Conservation (phyloP, 2,329 filamentous ascomycete species). For the Trichoderma sp. region DNA sequence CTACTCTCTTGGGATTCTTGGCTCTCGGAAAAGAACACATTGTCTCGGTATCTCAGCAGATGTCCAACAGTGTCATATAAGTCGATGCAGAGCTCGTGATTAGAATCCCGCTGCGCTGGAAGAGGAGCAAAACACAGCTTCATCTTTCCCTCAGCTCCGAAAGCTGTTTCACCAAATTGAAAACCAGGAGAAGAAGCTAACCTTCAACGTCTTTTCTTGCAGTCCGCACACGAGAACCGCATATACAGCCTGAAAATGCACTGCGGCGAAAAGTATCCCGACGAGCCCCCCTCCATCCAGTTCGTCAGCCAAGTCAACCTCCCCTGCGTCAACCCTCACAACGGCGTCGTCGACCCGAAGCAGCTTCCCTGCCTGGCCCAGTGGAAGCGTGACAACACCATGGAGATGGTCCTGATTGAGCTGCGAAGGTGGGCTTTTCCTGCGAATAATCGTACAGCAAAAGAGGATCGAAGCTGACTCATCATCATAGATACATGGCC, state of each 20-base stretch:
- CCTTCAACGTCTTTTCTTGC: constrained; percentile 19
- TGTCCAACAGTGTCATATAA: background rate
- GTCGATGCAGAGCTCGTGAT: background rate
- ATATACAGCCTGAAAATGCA: constrained; percentile 98
- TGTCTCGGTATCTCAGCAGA: background rate
- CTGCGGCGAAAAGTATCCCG: constrained; percentile 87
- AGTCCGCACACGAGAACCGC: constrained; percentile 97
- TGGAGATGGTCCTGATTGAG: constrained; percentile 91
- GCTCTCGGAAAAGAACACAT: background rate
- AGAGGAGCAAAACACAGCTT: background rate
- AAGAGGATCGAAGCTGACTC: background rate
- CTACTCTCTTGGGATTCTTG: background rate
- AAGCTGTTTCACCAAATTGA: background rate
- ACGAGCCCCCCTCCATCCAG: constrained; percentile 82
- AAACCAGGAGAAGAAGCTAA: background rate
- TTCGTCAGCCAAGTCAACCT: constrained; percentile 95
- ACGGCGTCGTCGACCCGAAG: constrained; percentile 80
- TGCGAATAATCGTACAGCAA: background rate
- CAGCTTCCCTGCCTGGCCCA: constrained; percentile 82
- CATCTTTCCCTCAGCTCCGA: background rate
- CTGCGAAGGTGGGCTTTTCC: constrained; percentile 64
- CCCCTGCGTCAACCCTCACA: constrained; percentile 82
- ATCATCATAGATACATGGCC: constrained; percentile 79
- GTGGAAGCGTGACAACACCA: constrained; percentile 92
- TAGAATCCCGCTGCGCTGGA: background rate